phyloP scores from a whole-genome alignment of 352 stramenopile genomes.

The Blastocystis sp. region DNA sequence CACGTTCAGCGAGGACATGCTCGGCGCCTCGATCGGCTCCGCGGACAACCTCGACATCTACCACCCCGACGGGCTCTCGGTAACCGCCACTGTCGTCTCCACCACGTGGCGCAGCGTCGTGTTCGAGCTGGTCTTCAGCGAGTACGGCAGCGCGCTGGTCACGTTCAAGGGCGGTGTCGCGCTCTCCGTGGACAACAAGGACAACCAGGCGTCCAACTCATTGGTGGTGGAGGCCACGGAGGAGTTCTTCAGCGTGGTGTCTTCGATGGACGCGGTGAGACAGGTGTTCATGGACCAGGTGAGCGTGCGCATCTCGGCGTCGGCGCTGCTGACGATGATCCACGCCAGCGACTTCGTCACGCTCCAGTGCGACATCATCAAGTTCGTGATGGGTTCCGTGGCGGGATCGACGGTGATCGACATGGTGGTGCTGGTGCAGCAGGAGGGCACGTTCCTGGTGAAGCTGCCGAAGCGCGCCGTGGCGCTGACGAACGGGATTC shows the following conservation, averaged over 20 bases:
- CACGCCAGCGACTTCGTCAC: neutral
- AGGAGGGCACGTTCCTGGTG: conserved; percentile 21
- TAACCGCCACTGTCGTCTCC: neutral
- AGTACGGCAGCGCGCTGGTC: neutral
- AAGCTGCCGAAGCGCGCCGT: neutral
- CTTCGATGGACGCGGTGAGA: neutral
- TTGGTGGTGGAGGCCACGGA: conserved; percentile 14
- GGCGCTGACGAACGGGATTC: neutral
- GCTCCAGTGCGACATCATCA: neutral
- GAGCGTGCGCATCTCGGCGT: neutral
- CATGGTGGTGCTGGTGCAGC: neutral
- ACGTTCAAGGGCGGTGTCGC: neutral
- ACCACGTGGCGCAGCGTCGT: neutral
- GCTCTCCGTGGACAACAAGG: too few species aligned
- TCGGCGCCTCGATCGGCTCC: neutral
- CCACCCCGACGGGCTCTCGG: neutral
- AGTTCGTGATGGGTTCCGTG: neutral
- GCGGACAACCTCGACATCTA: neutral
- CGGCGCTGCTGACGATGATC: neutral
- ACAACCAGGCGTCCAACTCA: neutral
- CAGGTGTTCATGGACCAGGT: neutral
- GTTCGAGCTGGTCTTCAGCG: neutral
- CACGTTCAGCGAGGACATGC: neutral
- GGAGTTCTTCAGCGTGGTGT: conserved; percentile 18
- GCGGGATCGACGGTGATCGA: neutral